Conservation (phyloP, 140 eudicot species). For the Stevia rebaudiana region DNA sequence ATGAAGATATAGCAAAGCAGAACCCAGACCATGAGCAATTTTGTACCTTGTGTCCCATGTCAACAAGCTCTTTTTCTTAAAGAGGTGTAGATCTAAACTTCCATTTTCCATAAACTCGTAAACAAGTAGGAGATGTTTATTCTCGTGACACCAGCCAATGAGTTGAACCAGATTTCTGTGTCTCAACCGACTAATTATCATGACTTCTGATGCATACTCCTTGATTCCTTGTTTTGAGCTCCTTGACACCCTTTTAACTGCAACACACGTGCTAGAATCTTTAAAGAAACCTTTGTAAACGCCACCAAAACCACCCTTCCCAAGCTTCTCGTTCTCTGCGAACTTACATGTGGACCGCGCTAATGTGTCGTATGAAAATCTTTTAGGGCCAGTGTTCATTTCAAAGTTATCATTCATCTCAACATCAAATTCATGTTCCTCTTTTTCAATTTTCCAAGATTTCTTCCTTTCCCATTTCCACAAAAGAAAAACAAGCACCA, state of each 20-base stretch:
- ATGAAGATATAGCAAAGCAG: constrained; percentile 29
- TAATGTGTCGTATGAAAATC: constrained; percentile 7
- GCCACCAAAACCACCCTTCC: constrained; percentile 31
- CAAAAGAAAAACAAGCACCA: background rate
- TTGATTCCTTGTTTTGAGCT: constrained; percentile 28
- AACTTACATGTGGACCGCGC: constrained; percentile 11
- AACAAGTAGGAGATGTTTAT: constrained; percentile 21
- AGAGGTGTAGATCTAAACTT: constrained; percentile 33
- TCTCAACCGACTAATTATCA: constrained; percentile 23
- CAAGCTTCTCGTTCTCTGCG: constrained; percentile 28
- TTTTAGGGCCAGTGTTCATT: constrained; percentile 20
- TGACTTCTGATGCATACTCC: constrained; percentile 34
- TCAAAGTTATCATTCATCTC: constrained; percentile 17
- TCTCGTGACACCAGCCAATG: constrained; percentile 31
- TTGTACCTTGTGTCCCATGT: constrained; percentile 29
- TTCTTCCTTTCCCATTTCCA: constrained; percentile 13
- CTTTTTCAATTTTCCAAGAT: background rate
- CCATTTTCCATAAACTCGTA: constrained; percentile 28
- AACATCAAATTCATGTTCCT: background rate
- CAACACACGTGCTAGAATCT: background rate
- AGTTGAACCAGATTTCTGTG: constrained; percentile 27
- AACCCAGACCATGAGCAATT: constrained; percentile 25
- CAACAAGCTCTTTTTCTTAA: constrained; percentile 22
- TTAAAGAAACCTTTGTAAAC: too few relatives aligned
- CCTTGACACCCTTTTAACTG: constrained; percentile 33